Evolutionary conservation across 2,329 filamentous ascomycete genomes (phyloP), one percentile per base, ranked within the genome.

Genomic region (Aspergillus sp.): DNA sequence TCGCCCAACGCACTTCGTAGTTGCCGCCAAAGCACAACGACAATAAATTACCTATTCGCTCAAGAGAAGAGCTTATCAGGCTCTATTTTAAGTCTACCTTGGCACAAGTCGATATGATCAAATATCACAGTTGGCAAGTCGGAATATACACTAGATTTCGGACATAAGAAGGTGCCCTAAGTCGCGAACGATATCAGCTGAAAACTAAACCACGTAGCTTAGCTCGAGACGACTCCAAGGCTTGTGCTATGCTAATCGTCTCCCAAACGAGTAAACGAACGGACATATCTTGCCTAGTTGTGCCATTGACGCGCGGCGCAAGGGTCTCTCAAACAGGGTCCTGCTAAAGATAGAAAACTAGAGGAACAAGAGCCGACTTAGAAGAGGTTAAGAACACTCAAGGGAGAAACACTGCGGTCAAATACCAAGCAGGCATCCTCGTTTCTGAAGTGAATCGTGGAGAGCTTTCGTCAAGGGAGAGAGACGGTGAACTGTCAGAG

Each of bases 351-450:
- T 58, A 52, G 56, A 58, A 51, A 46, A 34, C 47, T 34, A 28
- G 13, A 46, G 4, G 19, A 53, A 54, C 49, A 48, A 13, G 52
- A n/a, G 22, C 8, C 19, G 7, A 7, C 25, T 52, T 52, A 11
- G 23, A n/a, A 52, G 4, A 19, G 34, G 7, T 6, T 41, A 15
- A 41, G 15, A 15, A 41, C 11, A 13, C 15, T 41, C 34, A 38
- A 30, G 4, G 15, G 15, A 4, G 28, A 28, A 28, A 59, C 17
- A 19, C 59, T 61, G 54, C 59, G 54, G 54, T 57, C 28, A 46
- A 61, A 61, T 41, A 57, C 59, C 59, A 61, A 61, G 59, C 59
- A 61, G 59, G 59, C 59, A 61, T 31, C 54, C 31, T 52, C 15
- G 49, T 61, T 61, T 54, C 48, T 52, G 30, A 11, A 43, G 15